Evolutionary conservation across 108 stramenopile species (phyloP), one percentile per base, ranked within the genome.

Genomic region (Nitzschia sp.): DNA sequence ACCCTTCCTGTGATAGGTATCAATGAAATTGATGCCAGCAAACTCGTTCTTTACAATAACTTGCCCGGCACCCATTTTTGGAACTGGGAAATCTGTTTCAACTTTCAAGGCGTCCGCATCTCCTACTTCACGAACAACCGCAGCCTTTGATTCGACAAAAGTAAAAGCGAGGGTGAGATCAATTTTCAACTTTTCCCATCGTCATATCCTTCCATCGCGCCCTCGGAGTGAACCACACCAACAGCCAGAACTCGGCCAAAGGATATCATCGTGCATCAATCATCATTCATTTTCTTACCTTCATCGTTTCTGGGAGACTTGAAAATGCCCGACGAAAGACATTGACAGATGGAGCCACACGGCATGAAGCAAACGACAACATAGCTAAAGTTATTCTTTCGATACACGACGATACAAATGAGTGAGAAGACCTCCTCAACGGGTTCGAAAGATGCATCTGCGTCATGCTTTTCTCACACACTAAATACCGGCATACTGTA

Each of bases 11-110:
- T 85, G 78, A 63, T 92, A 92, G 1, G 90, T 92, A 53, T 89
- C 87, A 53, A 89, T 89, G 54, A 92, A 92, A 70, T 92, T 92
- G 21, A 92, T 60, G 17, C 90, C 88, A 25, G 86, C 84, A 66
- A 31, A 89, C 58, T 85, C 66, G 69, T 92, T 92, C 64, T 80
- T 71, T 3, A 91, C 77, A 28, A 91, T 67, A 17, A 88, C 87
- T 64, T 83, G 60, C 6, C 82, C 83, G 30, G 69, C 73, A 23
- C 47, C 68, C 41, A 81, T 22, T 30, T 53, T 44, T 11, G 87
- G 84, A 21, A 66, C 71, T 32, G 80, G 80, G 53, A 45, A 83
- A 68, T 80, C 80, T n/a, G 58, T 67, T 55, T 86, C 88, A 30
- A 75, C 58, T 46, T 68, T 68, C 52, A 75, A 45, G 27, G 67